Percentiles rank a stretch among this genome's conserved stretches.
These are phyloP conservation scores for Testicularia cyperi DNA, from an alignment of 1,284 basidiomycete genomes.

Conservation along the genomic window DNA sequence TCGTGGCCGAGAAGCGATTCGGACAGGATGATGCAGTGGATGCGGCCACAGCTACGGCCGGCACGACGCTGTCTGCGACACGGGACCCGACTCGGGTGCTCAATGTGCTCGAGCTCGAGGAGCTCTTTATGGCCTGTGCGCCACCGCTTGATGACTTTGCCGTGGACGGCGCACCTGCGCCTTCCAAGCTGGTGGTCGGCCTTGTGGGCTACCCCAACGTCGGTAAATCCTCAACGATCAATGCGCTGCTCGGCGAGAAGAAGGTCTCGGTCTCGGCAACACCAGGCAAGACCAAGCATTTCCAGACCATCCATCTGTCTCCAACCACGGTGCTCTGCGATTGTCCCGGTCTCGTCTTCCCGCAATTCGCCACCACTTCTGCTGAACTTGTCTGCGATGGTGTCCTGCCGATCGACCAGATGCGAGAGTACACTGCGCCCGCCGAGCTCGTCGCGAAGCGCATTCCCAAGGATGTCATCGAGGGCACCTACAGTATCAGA, in stretches of 20 bases:
- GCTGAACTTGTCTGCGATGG: slow-evolving; percentile 96
- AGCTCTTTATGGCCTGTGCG: slow-evolving; percentile 75
- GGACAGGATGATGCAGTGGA: slow-evolving; percentile 27
- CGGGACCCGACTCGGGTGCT: slow-evolving; percentile 78
- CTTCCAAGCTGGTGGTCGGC: slow-evolving; percentile 67
- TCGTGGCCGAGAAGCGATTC: slow-evolving; percentile 24
- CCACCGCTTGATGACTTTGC: slow-evolving; percentile 70
- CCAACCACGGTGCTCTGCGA: slow-evolving; percentile 89
- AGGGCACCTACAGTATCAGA: slow-evolving; percentile 82
- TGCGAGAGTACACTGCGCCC: slow-evolving; percentile 90
- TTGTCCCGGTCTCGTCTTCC: slow-evolving; percentile 97
- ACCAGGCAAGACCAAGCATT: slow-evolving; percentile 91
- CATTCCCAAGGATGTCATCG: slow-evolving; percentile 81
- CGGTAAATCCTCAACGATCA: slow-evolving; percentile 60
- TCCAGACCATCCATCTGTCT: slow-evolving; percentile 94
- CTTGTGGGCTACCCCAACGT: slow-evolving; percentile 70
- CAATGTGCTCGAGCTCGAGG: slow-evolving; percentile 85
- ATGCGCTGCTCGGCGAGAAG: slow-evolving; percentile 57
- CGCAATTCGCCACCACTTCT: slow-evolving; percentile 73
- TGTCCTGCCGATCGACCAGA: slow-evolving; percentile 95
- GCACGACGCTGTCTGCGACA: slow-evolving; percentile 20
- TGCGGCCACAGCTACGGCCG: slow-evolving; percentile 59
- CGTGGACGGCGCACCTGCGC: slow-evolving; percentile 30
- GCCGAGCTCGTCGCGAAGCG: slow-evolving; percentile 76
- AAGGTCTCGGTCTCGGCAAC: slow-evolving; percentile 59